Evolutionary conservation across 805 yeast species (phyloP).

Genomic region (Debaryomyces hansenii): DNA sequence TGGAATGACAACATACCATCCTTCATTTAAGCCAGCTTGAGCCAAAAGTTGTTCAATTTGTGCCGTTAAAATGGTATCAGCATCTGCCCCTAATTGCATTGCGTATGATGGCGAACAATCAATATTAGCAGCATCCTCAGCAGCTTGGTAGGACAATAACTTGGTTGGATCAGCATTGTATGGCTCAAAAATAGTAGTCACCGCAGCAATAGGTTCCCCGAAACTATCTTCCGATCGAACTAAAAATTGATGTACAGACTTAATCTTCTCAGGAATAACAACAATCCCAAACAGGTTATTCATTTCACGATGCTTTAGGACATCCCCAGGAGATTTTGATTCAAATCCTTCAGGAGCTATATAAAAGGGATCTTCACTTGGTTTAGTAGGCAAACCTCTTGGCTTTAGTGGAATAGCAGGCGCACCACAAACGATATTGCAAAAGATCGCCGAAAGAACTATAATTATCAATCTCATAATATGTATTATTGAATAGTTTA

Average conservation of each 20-base stretch:
- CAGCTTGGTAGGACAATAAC: conserved; percentile 22
- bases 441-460: not conserved
- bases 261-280: conserved; percentile 6
- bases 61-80: conserved; percentile 9
- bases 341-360: conserved; percentile 10
- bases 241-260: conserved; percentile 22
- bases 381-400: conserved; percentile 3
- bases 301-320: conserved; percentile 8
- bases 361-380: conserved; percentile 16
- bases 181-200: conserved; percentile 21
- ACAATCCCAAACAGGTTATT: conserved; percentile 4
- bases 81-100: conserved; percentile 12
- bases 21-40: conserved; percentile 14
- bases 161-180: conserved; percentile 21
- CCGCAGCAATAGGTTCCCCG: conserved; percentile 18
- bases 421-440: not conserved
- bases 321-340: conserved; percentile 8
- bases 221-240: conserved; percentile 20
- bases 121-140: conserved; percentile 17
- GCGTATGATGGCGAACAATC: conserved; percentile 24
- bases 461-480: too few species aligned
- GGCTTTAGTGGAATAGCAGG: not conserved
- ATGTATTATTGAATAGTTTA: too few species aligned
- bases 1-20: conserved; percentile 17
- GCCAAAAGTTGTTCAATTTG: conserved; percentile 17